These are phyloP conservation scores for Leccinum rimulosum DNA, from an alignment of 768 basidiomycete species.

Conservation along the genomic window DNA sequence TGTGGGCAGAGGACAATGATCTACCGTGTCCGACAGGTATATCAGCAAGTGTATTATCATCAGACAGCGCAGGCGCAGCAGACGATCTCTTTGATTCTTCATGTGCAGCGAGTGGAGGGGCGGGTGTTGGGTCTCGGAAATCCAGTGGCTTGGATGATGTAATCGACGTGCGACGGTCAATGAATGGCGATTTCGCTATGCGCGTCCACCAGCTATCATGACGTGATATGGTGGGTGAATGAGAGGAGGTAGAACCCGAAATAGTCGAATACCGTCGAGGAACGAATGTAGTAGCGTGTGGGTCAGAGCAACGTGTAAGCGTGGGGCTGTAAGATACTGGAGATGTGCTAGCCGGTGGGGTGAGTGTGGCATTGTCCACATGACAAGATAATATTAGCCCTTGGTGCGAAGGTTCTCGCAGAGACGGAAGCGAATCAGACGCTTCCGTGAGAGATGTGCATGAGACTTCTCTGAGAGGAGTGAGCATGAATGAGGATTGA, in stretches of 20 bases:
- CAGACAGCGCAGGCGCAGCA: constrained; percentile 13
- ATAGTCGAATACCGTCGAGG: constrained; percentile 39
- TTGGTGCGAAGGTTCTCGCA: constrained; percentile 23
- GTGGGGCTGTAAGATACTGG: constrained; percentile 23
- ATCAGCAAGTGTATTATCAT: constrained; percentile 11
- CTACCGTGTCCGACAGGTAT: constrained; percentile 28
- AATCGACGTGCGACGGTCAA: constrained; percentile 54
- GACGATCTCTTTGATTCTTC: constrained; percentile 40
- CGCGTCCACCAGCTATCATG: constrained; percentile 80
- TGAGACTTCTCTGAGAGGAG: constrained; percentile 33
- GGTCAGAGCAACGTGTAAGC: constrained; percentile 25
- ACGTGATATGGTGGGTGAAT: constrained; percentile 52
- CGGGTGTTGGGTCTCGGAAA: constrained; percentile 79
- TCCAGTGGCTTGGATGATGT: constrained; percentile 41
- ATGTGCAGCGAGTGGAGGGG: constrained; percentile 60
- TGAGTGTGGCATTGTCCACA: constrained; percentile 23
- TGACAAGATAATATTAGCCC: constrained; percentile 24
- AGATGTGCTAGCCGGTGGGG: constrained; percentile 10
- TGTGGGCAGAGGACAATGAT: constrained; percentile 50
- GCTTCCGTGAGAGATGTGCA: constrained; percentile 9
- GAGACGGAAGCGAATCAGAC: constrained; percentile 26
- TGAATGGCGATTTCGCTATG: constrained; percentile 62
- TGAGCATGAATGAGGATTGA: constrained; percentile 28
- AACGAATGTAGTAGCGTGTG: constrained; percentile 27
- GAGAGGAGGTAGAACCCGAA: constrained; percentile 40